These are phyloP conservation scores for Pythium guiyangense DNA, from an alignment of 352 stramenopile species.

Conservation along the genomic window DNA sequence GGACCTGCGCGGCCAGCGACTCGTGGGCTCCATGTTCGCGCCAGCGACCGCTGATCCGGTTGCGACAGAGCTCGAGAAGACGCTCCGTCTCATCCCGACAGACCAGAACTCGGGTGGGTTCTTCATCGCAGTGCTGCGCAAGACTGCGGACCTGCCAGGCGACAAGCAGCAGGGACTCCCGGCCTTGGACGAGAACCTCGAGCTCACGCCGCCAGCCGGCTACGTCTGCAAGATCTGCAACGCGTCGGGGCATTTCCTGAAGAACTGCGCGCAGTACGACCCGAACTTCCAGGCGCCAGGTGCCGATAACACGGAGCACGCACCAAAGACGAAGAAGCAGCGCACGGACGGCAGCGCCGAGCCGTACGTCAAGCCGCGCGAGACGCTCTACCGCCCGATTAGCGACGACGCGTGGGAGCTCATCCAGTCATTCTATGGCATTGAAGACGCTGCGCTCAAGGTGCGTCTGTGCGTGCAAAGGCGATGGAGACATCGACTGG, in stretches of 20 bases:
- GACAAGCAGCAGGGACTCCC: slow-evolving; percentile 45
- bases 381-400: slow-evolving; percentile 70
- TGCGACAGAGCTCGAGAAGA: slow-evolving; percentile 74
- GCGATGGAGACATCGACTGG: not conserved
- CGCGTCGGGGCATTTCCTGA: slow-evolving; percentile 65
- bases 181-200: slow-evolving; percentile 37
- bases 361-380: slow-evolving; percentile 35
- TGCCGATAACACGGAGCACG: slow-evolving; percentile 4
- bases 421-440: slow-evolving; percentile 61
- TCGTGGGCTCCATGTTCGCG: slow-evolving; percentile 85
- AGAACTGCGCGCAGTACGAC: slow-evolving; percentile 59
- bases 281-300: slow-evolving; percentile 36
- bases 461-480: slow-evolving; percentile 14
- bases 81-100: slow-evolving; percentile 94
- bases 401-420: slow-evolving; percentile 54
- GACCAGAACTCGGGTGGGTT: slow-evolving; percentile 99
- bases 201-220: slow-evolving; percentile 33
- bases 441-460: slow-evolving; percentile 46
- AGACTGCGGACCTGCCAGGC: slow-evolving; percentile 59
- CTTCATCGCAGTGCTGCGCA: slow-evolving; percentile 96
- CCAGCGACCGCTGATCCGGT: slow-evolving; percentile 26
- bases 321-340: slow-evolving; percentile 51
- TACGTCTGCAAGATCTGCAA: slow-evolving; percentile 81
- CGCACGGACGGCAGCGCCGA: slow-evolving; percentile 23
- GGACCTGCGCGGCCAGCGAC: slow-evolving; percentile 59